phyloP scores from a whole-genome alignment of 2,329 filamentous ascomycete species.

The Tolypocladium album region DNA sequence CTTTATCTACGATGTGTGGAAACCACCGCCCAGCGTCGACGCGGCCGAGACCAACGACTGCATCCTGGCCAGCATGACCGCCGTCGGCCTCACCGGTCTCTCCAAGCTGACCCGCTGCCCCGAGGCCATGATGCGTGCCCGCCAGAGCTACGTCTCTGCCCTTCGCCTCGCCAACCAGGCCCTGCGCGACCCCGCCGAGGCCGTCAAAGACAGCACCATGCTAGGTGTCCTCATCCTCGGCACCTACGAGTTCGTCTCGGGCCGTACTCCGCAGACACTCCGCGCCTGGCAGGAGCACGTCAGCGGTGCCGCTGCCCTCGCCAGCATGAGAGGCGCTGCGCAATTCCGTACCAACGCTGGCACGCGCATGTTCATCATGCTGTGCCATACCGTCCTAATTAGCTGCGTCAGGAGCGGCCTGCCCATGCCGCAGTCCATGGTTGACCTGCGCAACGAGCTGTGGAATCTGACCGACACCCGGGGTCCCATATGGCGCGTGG shows the following conservation, averaged over 20 bases:
- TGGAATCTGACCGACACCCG: constrained; percentile 20
- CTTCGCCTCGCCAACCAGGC: constrained; percentile 39
- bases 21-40: constrained; percentile 23
- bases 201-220: constrained; percentile 39
- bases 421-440: constrained; percentile 35
- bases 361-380: constrained; percentile 41
- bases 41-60: constrained; percentile 26
- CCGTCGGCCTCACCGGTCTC: constrained; percentile 42
- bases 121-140: constrained; percentile 34
- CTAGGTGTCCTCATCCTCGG: constrained; percentile 41
- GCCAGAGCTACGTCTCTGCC: constrained; percentile 39
- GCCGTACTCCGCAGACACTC: constrained; percentile 32
- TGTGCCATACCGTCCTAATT: constrained; percentile 39
- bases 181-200: constrained; percentile 31
- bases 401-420: constrained; percentile 38
- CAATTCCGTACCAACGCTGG: constrained; percentile 36
- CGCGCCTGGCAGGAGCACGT: constrained; percentile 43
- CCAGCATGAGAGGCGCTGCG: constrained; percentile 34
- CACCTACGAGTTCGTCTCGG: constrained; percentile 43
- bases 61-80: constrained; percentile 40
- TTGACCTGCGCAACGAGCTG: constrained; percentile 34
- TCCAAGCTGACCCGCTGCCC: constrained; percentile 32
- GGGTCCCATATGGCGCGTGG: constrained; percentile 31
- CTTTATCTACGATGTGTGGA: constrained; percentile 43
- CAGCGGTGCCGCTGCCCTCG: constrained; percentile 38